Evolutionary conservation across 2,329 filamentous ascomycete species (phyloP), one percentile per base, ranked within the genome.

Genomic region (Colletotrichum chlorophyti): DNA sequence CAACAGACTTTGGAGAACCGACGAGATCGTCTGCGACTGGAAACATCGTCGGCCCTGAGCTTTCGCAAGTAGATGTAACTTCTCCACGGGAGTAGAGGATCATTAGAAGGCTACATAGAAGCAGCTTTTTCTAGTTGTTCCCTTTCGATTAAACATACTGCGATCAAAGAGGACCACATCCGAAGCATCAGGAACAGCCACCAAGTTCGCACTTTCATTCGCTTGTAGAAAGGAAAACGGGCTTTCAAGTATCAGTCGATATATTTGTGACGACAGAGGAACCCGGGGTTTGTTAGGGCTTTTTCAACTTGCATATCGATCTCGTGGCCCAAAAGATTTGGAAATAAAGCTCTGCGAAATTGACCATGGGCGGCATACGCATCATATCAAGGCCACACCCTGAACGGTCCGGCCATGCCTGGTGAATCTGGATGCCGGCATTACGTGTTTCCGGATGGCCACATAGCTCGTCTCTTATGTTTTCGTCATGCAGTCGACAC

Each of bases 241-340:
- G 6, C 37, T 45, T 45, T 37, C 50, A 45, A 49, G 48, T 29
- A 34, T 10, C 50, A 55, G 21, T 21, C 43, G 43, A 59, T 55
- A 42, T 34, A 17, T 24, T 23, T 43, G 35, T 32, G n/a, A n/a
- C n/a, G n/a, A n/a, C n/a, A n/a, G n/a, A 32, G n/a, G 31, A 55
- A 55, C 32, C 42, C n/a, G 51, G 50, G 50, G 43, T 19, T n/a
- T 59, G 50, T 31, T 51, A 55, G 49, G 37, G 32, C 37, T 24
- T 47, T 42, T 59, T 31, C 51, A 48, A 40, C 29, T 24, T 49
- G 43, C 43, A 40, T n/a, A 49, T 31, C 43, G 31, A 47, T 34
- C 43, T 27, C n/a, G 31, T 26, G 37, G 19, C 37, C 19, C 24
- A 19, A 32, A 49, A 37, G n/a, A 21, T 31, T 15, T 40, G 55